Percentiles rank a stretch among this genome's conserved stretches.
Conservation (phyloP, 768 basidiomycete species). For the Pluteus cervinus region DNA sequence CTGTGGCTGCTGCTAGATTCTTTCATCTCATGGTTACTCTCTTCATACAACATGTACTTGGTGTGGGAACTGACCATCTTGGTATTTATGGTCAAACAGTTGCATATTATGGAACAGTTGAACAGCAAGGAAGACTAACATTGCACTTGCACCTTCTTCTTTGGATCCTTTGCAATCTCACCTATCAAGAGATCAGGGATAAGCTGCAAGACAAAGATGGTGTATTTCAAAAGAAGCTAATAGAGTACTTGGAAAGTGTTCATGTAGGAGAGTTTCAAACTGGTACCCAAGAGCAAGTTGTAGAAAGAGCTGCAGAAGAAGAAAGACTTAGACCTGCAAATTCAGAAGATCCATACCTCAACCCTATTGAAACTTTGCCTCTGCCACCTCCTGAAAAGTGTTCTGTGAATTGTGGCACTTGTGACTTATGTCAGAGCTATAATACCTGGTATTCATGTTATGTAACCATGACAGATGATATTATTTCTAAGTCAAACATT, state of each 20-base stretch:
- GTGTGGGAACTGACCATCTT: conserved; percentile 4
- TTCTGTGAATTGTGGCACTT: too few species aligned
- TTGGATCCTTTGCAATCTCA: conserved; percentile 21
- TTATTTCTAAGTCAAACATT: conserved; percentile 20
- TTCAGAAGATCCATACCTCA: too few species aligned
- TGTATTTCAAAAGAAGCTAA: conserved; percentile 13
- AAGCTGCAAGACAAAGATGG: conserved; percentile 14
- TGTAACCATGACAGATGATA: conserved; percentile 16
- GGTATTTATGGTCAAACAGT: conserved; percentile 15
- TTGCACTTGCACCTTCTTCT: conserved; percentile 24
- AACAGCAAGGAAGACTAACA: conserved; percentile 23
- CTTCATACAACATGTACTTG: conserved; percentile 3
- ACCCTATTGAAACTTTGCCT: too few species aligned
- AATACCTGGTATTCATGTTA: conserved; percentile 16
- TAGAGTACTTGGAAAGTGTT: conserved; percentile 19
- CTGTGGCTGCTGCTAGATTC: conserved; percentile 18
- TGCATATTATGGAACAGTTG: conserved; percentile 25
- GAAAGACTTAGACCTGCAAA: too few species aligned
- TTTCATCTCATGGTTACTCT: conserved; percentile 16
- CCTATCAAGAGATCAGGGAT: conserved; percentile 26
- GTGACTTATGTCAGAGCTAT: too few species aligned
- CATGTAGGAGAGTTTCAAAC: conserved; percentile 25
- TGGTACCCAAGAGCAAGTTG: conserved; percentile 17
- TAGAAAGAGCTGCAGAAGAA: conserved; percentile 4
- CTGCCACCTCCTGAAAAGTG: too few species aligned